Base-by-base conservation (phyloP, 2,329 filamentous ascomycete species). In the Cladosporium austrohemisphaericum region DNA sequence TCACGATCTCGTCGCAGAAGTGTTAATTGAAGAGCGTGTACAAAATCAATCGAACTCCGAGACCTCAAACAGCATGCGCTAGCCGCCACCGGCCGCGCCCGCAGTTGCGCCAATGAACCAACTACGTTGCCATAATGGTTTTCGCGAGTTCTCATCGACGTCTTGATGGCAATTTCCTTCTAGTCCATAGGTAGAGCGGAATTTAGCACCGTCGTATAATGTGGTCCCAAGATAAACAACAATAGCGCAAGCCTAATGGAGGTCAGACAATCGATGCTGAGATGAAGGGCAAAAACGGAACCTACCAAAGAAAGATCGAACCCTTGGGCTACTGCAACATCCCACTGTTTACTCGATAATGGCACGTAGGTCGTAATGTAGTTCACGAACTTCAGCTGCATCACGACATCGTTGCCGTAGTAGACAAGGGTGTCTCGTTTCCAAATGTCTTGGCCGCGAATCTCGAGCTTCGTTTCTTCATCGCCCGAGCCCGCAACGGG, bases 261-360 rank as follows among this genome's bases (percentile, higher is more conserved):
- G 3, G 7, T 29, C n/a, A 29, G 28, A 8, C 28, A 9, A 11
- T n/a, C 10, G 7, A 4, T 3, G 10, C 10, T 9, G 28, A 29
- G 7, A 9, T 29, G 7, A 3, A 4, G 3, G 3, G 7, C n/a
- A 8, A 9, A 8, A 3, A 29, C 14, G 18, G 3, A 4, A n/a
- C 43, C 37, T 13, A 46, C 43, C 22, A 46, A 10, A 8, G 32
- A 46, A 9, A 46, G 22, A 22, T 46, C 31, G 8, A 46, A 11
- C 2, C 32, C 31, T 11, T 46, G 5, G 9, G 43, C 31, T 20
- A 46, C 32, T 2, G 9, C 9, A 5, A 46, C 31, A 14, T 37
- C 43, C 43, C 43, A 46, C 16, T 46, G 31, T 13, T 36, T 46
- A 18, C 43, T 46, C 31, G 31, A 36, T 13, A 46, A 46, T 5